Evolutionary conservation across 192 early-diverging fungal species (phyloP).

Genomic region (Geranomyces michiganensis): DNA sequence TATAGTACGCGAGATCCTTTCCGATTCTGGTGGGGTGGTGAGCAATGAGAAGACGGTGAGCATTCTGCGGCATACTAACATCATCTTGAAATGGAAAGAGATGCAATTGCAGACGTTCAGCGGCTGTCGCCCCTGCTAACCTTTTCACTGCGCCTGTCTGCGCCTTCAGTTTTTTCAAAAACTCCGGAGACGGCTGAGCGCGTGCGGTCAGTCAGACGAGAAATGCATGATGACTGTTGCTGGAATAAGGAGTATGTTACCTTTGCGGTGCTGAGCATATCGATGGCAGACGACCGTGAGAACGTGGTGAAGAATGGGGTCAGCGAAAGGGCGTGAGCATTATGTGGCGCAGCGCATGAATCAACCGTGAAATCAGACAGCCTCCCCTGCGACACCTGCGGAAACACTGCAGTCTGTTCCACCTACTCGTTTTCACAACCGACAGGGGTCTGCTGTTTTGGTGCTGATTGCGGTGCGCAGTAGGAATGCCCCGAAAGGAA

Average conservation of each 20-base stretch:
- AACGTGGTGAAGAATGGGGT: too few species aligned
- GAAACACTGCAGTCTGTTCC: too few species aligned
- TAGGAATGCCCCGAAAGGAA: conserved; percentile 13
- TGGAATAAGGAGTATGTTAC: not conserved
- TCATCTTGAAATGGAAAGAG: not conserved
- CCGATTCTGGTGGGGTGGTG: conserved; percentile 29
- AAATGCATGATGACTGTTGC: too few species aligned
- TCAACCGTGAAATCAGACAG: too few species aligned
- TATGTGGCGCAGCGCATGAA: too few species aligned
- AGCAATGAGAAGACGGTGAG: not conserved
- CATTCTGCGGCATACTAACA: not conserved
- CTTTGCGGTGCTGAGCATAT: not conserved
- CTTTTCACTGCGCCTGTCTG: conserved; percentile 52
- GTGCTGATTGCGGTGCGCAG: too few species aligned
- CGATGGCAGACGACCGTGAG: not conserved
- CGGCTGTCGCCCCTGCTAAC: conserved; percentile 14
- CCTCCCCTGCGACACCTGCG: too few species aligned
- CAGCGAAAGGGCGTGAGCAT: too few species aligned
- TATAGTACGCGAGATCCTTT: conserved; percentile 48
- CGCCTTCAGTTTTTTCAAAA: conserved; percentile 44
- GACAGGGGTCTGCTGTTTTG: too few species aligned
- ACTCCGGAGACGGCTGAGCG: conserved; percentile 11
- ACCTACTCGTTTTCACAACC: too few species aligned
- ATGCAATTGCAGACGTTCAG: too few species aligned
- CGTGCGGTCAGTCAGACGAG: not conserved